A percentile compares a stretch with the other conserved stretches of the same genome.
Evolutionary conservation across 129 eudicot species (phyloP).

Genomic region (Calendula officinalis): DNA sequence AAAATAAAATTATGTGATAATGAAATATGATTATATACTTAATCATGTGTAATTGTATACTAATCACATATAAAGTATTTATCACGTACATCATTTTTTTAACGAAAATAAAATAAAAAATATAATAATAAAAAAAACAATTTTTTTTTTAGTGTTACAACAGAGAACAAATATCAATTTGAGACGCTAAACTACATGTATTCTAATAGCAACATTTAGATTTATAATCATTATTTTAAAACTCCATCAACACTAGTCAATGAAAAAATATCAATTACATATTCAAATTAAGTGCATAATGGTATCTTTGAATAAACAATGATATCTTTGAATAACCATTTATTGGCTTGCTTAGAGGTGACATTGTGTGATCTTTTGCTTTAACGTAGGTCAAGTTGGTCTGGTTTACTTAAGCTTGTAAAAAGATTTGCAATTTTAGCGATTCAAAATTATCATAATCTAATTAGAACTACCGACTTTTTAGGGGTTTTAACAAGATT

Average conservation of each 20-base stretch:
- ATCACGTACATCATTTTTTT: too few relatives aligned
- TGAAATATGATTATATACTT: too few relatives aligned
- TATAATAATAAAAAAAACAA: too few relatives aligned
- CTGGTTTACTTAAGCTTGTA: slow-evolving; percentile 41
- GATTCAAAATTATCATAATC: background rate
- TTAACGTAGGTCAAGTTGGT: slow-evolving; percentile 41
- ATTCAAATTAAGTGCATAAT: slow-evolving; percentile 22
- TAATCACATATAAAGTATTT: too few relatives aligned
- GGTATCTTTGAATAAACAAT: slow-evolving; percentile 18
- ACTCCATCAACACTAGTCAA: background rate
- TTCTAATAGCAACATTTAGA: too few relatives aligned
- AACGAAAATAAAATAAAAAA: too few relatives aligned
- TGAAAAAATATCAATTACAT: background rate
- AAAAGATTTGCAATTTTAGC: slow-evolving; percentile 11
- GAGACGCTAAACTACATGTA: too few relatives aligned
- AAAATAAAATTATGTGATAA: too few relatives aligned
- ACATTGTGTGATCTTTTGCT: slow-evolving; percentile 44
- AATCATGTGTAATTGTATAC: too few relatives aligned
- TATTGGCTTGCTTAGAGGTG: slow-evolving; percentile 41
- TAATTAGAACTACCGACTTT: background rate
- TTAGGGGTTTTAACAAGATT: background rate
- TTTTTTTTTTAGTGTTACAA: too few relatives aligned
- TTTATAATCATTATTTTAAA: too few relatives aligned
- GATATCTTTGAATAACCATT: slow-evolving; percentile 30
- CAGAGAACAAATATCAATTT: too few relatives aligned